Percentiles rank a stretch among this genome's conserved stretches.
Evolutionary conservation across 1,284 basidiomycete species (phyloP).

Genomic region (Boletellus deceptivus): DNA sequence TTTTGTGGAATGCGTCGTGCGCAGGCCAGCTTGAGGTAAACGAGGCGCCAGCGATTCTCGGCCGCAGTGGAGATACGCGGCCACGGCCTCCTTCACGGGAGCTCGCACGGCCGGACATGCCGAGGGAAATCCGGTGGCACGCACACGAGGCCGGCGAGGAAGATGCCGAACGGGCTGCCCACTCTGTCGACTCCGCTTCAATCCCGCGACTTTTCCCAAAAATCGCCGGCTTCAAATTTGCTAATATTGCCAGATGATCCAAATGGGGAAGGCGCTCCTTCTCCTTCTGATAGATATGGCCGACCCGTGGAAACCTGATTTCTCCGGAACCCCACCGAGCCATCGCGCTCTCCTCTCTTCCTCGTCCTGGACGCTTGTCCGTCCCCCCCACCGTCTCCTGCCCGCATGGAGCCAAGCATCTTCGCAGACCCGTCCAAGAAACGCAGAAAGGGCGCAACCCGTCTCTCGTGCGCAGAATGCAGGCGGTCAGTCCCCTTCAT

Average conservation of each 20-base stretch:
- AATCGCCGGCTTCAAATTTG: conserved; percentile 3
- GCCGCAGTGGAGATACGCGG: too few relatives aligned
- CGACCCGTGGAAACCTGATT: conserved; percentile 23
- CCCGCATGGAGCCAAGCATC: conserved; percentile 33
- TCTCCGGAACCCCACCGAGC: conserved; percentile 17
- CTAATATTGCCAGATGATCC: conserved; percentile 16
- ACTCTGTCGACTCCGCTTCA: conserved; percentile 19
- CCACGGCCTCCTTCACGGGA: too few relatives aligned
- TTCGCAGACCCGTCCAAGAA: conserved; percentile 52
- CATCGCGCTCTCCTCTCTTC: conserved; percentile 17
- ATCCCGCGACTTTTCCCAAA: conserved; percentile 23
- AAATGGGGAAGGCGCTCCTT: conserved; percentile 16
- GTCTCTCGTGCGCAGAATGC: conserved; percentile 75
- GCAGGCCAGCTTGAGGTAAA: too few relatives aligned
- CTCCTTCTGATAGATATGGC: conserved; percentile 13
- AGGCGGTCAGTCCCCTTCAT: conserved; percentile 45
- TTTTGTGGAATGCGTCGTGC: too few relatives aligned
- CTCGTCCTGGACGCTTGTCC: conserved; percentile 18
- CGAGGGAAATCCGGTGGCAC: too few relatives aligned
- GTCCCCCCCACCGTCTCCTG: conserved; percentile 38
- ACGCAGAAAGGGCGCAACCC: conserved; percentile 70
- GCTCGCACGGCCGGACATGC: too few relatives aligned
- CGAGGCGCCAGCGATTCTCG: too few relatives aligned
- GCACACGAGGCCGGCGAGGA: neutral
- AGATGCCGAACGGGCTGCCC: conserved; percentile 13